Evolutionary conservation across 2,329 filamentous ascomycete species (phyloP), one percentile per base, ranked within the genome.

Genomic region (Botrytis hyacinthi): DNA sequence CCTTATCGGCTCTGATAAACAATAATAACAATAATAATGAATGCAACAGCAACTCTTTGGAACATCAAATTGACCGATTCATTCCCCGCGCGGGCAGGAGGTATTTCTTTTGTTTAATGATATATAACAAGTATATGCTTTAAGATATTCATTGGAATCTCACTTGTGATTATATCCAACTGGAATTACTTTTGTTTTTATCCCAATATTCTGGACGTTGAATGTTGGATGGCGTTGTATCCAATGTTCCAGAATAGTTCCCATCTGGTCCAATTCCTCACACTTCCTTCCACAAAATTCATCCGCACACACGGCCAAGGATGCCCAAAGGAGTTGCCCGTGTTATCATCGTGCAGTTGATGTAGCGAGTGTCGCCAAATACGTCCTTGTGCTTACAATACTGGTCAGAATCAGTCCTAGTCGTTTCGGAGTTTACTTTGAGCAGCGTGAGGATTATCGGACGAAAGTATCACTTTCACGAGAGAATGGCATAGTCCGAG

Each of bases 301-400:
- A 66, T 48, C 44, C 63, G 29, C 48, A 14, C 26, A 48, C 10
- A 48, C 44, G 63, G 59, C 59, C 59, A 61, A 61, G 14, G 22
- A 61, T 40, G 44, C 63, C 63, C 48, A 66, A 66, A 66, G 44
- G 63, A 66, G 63, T 66, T 66, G 63, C 63, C 63, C 63, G 44
- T 48, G 42, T 37, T 66, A 66, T 48, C 42, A 66, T 66, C 12
- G 44, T 66, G 42, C 29, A 48, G 63, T 35, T 9, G 20, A 48
- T 66, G 62, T 18, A n/a, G 60, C 10, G 18, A 35, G 57, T 60
- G 32, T 14, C 29, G 7, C 32, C 29, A 66, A 66, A 66, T 48
- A 66, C 44, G 37, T n/a, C 63, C 63, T 66, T 48, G 63, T 66
- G 62, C 63, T 66, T 66, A 66, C 44, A 48, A 48, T 48, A 29